Evolutionary conservation across 163 green algal genomes (phyloP).

Genomic region (Coccomyxa subellipsoidea): DNA sequence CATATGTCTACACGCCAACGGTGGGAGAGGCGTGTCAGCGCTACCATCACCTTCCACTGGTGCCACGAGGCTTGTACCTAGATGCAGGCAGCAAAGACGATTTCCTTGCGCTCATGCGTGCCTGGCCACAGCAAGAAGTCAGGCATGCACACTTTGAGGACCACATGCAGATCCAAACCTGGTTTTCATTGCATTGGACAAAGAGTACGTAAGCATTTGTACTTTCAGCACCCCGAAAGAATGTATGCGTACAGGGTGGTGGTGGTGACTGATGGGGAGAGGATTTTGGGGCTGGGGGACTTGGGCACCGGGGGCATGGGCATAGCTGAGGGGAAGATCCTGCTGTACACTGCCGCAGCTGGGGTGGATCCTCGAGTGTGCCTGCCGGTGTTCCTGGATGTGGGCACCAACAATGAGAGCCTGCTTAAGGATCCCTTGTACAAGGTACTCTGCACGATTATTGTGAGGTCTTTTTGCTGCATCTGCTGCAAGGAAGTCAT

Average conservation of each 20-base stretch:
- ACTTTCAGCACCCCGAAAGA: no score
- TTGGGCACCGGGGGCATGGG: conserved; percentile 76
- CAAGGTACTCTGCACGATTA: conserved; percentile 31
- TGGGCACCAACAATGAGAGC: conserved; percentile 77
- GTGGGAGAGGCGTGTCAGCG: conserved; percentile 76
- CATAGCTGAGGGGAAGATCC: conserved; percentile 45
- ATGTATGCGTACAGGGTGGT: no score
- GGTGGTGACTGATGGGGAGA: conserved; percentile 82
- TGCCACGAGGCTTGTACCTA: conserved; percentile 56
- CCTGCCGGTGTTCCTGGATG: conserved; percentile 68
- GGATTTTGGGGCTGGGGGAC: conserved; percentile 83
- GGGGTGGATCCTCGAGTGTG: conserved; percentile 50
- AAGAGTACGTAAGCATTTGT: no score
- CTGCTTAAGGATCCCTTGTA: conserved; percentile 67
- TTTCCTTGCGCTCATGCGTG: conserved; percentile 36
- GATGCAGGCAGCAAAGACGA: conserved; percentile 21
- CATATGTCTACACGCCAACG: conserved; percentile 83
- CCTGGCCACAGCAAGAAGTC: conserved; percentile 23
- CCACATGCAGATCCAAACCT: background rate
- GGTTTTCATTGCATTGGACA: no score
- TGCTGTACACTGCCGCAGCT: conserved; percentile 61
- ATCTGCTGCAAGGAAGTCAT: background rate
- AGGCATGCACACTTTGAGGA: background rate
- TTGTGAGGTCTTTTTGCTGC: background rate
- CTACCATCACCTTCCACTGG: conserved; percentile 35